phyloP scores from a whole-genome alignment of 2,329 filamentous ascomycete species.

The Daldinia sp. region DNA sequence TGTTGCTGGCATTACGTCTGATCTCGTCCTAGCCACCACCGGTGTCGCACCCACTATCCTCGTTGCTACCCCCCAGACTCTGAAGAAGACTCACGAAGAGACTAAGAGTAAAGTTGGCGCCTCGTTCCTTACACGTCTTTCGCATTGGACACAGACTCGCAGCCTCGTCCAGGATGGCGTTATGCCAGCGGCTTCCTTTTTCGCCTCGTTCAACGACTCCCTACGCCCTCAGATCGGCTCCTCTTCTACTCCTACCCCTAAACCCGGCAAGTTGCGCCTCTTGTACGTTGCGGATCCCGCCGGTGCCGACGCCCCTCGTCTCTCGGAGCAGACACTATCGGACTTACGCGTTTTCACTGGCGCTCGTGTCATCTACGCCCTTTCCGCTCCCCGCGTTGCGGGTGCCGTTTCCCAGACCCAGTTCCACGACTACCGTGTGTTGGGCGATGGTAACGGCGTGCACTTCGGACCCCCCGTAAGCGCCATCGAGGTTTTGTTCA shows the following conservation, averaged over 20 bases:
- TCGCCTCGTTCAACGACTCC: constrained; percentile 68
- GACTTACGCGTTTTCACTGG: constrained; percentile 84
- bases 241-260: constrained; percentile 44
- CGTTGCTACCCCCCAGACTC: constrained; percentile 77
- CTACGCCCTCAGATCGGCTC: constrained; percentile 67
- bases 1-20: constrained; percentile 76
- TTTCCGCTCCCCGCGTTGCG: constrained; percentile 83
- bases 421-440: constrained; percentile 82
- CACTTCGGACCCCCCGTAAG: constrained; percentile 88
- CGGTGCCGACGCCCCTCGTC: constrained; percentile 66
- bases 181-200: constrained; percentile 72
- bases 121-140: constrained; percentile 69
- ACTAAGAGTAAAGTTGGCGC: constrained; percentile 64
- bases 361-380: constrained; percentile 82
- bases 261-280: constrained; percentile 78
- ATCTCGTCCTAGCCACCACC: constrained; percentile 76
- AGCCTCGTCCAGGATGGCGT: constrained; percentile 74
- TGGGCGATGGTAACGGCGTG: constrained; percentile 51
- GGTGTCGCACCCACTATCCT: constrained; percentile 83
- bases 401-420: constrained; percentile 89
- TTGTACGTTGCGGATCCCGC: constrained; percentile 80
- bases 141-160: constrained; percentile 76
- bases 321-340: constrained; percentile 75
- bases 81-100: constrained; percentile 72
- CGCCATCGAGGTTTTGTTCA: constrained; percentile 79